Percentiles rank a stretch among this genome's conserved stretches.
Conservation (phyloP, 331 rosid genomes). For the Quercus lobata region DNA sequence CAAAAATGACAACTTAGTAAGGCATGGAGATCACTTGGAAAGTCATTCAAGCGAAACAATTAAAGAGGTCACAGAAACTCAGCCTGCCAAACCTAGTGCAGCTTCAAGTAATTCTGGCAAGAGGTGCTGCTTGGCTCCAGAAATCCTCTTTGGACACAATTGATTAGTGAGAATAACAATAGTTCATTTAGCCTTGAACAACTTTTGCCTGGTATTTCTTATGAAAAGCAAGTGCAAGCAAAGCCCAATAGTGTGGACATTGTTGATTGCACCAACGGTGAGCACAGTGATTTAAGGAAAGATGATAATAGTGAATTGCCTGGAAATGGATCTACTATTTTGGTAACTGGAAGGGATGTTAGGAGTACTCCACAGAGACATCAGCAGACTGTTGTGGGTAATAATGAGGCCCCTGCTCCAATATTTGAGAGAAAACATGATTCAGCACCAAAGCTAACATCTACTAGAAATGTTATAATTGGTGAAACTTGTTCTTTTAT, state of each 20-base stretch:
- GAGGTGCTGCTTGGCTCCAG: constrained; percentile 73
- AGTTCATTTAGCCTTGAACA: constrained; percentile 64
- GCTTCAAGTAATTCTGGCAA: constrained; percentile 38
- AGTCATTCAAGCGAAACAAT: neutral
- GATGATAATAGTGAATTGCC: constrained; percentile 19
- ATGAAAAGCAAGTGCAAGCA: constrained; percentile 23
- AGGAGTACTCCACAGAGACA: constrained; percentile 16
- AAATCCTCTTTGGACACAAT: constrained; percentile 78
- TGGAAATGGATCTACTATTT: constrained; percentile 8
- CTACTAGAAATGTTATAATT: constrained; percentile 26
- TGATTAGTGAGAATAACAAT: constrained; percentile 33
- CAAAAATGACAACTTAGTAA: constrained; percentile 19
- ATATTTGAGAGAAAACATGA: constrained; percentile 21
- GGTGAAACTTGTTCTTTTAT: constrained; percentile 64
- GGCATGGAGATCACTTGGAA: constrained; percentile 2
- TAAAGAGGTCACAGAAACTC: constrained; percentile 16
- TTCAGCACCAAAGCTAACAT: constrained; percentile 22
- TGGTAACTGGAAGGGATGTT: constrained; percentile 1
- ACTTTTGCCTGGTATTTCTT: constrained; percentile 41
- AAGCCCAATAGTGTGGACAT: constrained; percentile 16
- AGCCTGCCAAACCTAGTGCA: constrained; percentile 21
- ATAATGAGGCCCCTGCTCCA: constrained; percentile 14
- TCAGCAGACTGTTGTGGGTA: constrained; percentile 19
- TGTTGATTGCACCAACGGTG: constrained; percentile 22
- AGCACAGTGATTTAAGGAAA: constrained; percentile 17